Conservation (phyloP, 768 basidiomycete species). For the Sarcomyxa edulis region DNA sequence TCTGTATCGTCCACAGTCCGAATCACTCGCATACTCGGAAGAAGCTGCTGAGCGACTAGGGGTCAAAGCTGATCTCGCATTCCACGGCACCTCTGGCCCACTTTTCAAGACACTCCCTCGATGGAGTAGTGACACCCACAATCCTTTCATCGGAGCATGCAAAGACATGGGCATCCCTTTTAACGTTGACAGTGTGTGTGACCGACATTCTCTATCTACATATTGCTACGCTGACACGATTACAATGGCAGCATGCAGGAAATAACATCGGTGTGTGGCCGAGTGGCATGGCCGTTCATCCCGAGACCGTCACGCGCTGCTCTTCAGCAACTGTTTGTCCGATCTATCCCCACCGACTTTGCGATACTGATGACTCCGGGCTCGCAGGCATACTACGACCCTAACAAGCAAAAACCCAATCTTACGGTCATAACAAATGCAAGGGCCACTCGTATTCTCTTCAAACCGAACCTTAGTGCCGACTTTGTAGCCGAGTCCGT, state of each 20-base stretch:
- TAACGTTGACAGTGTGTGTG: no score
- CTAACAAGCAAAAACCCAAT: conserved; percentile 35
- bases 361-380: neutral
- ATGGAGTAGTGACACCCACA: conserved; percentile 8
- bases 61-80: conserved; percentile 4
- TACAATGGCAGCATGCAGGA: conserved; percentile 11
- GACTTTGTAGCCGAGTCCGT: conserved; percentile 13
- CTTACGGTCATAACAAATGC: conserved; percentile 18
- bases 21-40: conserved; percentile 3
- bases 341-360: neutral
- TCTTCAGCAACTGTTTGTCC: conserved; percentile 3
- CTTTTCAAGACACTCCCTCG: conserved; percentile 9
- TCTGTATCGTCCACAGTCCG: conserved; percentile 6
- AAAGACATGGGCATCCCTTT: conserved; percentile 4
- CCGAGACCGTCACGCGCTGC: conserved; percentile 1
- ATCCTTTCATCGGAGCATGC: conserved; percentile 3
- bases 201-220: no score
- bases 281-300: no score
- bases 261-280: conserved; percentile 13
- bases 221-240: no score
- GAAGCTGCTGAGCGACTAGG: conserved; percentile 2
- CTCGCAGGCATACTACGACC: conserved; percentile 48
- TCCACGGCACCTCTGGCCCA: conserved; percentile 9
- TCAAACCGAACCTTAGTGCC: conserved; percentile 3
- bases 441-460: conserved; percentile 16